Base-by-base conservation (phyloP, 768 basidiomycete genomes). In the Gyrodon lividus region DNA sequence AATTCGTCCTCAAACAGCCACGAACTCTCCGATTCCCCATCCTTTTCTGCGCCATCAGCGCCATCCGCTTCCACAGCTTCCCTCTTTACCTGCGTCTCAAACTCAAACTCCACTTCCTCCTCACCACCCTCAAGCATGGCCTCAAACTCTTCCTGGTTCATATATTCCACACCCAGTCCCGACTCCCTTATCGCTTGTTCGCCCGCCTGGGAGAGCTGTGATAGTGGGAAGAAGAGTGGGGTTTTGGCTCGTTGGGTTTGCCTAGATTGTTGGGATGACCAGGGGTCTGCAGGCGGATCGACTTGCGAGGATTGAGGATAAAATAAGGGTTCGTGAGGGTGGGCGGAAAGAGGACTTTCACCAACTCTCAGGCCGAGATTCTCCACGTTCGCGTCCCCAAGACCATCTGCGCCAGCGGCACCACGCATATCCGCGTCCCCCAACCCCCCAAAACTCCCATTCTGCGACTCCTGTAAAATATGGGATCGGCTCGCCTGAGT, bases 131-230 rank as follows among this genome's bases (percentile, higher is more conserved):
- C 70, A 31, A 71, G 43, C 65, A 71, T 64, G 22, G 77, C 81
- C 19, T 71, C 74, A 31, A 89, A 66, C 62, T 89, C 86, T 20
- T 81, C 76, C 5, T 67, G 74, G 51, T 75, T 72, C 87, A 90
- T 87, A 53, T 75, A 62, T 59, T 88, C 86, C 20, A 85, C 72
- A 3, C 84, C 86, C 24, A 91, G 69, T 5, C 87, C 87, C 1
- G 84, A 82, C 23, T 74, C 75, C 33, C 74, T 74, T 40, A 89
- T 72, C 5, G 74, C 72, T 45, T 75, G 78, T 57, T 76, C 72
- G 33, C 81, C 78, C 26, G 74, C 76, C 24, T 72, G 73, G 3
- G 87, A 84, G 33, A 86, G 73, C 61, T 85, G 85, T n/a, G 84
- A 81, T 72, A 50, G 74, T 59, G 64, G 83, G 72, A 61, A 81